Evolutionary conservation across 495 filamentous ascomycete species (phyloP).

Genomic region (Penicillium dipodomyicola): DNA sequence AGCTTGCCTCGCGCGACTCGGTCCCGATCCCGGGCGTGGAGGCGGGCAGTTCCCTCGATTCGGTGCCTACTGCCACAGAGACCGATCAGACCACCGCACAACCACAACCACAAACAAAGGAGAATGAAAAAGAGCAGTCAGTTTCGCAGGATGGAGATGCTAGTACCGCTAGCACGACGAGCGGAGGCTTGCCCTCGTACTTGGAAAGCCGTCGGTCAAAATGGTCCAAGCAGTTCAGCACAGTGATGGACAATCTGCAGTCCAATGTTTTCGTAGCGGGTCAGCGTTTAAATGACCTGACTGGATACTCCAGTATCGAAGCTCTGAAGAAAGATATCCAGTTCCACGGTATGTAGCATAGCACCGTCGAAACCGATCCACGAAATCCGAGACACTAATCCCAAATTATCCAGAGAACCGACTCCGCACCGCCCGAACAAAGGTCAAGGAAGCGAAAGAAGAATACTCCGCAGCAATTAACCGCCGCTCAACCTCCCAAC

Average conservation of each 20-base stretch:
- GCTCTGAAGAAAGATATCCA: conserved; percentile 74
- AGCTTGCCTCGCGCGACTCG: conserved; percentile 22
- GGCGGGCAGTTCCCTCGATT: conserved; percentile 23
- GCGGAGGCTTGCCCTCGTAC: conserved; percentile 67
- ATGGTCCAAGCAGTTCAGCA: conserved; percentile 68
- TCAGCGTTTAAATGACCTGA: conserved; percentile 87
- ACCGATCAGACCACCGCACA: conserved; percentile 10
- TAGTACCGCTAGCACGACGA: conserved; percentile 5
- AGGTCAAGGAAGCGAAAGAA: conserved; percentile 67
- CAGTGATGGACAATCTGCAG: conserved; percentile 85
- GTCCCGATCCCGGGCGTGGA: conserved; percentile 18
- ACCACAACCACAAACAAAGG: conserved; percentile 7
- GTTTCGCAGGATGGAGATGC: conserved; percentile 9
- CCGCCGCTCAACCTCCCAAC: conserved; percentile 79
- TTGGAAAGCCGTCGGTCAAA: conserved; percentile 68
- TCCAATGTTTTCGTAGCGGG: conserved; percentile 79
- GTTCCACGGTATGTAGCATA: conserved; percentile 52
- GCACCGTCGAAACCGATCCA: not conserved
- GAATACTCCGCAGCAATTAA: conserved; percentile 75
- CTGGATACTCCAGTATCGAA: conserved; percentile 93
- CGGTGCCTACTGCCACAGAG: conserved; percentile 14
- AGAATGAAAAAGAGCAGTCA: conserved; percentile 12
- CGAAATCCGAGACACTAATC: conserved; percentile 6
- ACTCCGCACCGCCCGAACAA: conserved; percentile 60
- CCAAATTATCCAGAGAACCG: conserved; percentile 49